Percentiles rank a stretch among this genome's conserved stretches.
These are phyloP conservation scores for Trypanosoma mega DNA, from an alignment of 208 protist species.

Conservation along the genomic window DNA sequence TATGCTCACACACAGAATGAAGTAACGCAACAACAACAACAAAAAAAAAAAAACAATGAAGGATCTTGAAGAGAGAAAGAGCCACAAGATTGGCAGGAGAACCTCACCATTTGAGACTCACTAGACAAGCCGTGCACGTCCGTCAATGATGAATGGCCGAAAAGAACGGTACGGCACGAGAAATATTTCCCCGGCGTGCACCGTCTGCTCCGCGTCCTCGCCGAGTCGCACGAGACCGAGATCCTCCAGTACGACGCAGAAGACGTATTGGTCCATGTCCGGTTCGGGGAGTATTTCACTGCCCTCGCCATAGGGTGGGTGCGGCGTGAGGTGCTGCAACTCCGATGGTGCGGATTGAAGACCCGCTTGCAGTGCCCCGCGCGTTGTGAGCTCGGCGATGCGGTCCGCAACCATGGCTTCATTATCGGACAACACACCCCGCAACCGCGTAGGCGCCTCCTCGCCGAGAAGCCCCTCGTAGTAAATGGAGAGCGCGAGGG, in stretches of 20 bases:
- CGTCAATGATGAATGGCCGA: slow-evolving; percentile 63
- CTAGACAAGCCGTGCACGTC: slow-evolving; percentile 70
- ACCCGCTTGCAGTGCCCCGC: slow-evolving; percentile 48
- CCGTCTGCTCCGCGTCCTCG: slow-evolving; percentile 66
- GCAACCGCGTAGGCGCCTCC: slow-evolving; percentile 27
- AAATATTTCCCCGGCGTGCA: slow-evolving; percentile 79
- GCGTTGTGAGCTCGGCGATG: slow-evolving; percentile 42
- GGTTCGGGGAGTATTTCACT: slow-evolving; percentile 75
- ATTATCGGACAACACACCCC: slow-evolving; percentile 36
- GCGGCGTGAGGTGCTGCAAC: slow-evolving; percentile 65
- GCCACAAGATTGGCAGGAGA: not conserved
- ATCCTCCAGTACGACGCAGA: slow-evolving; percentile 76
- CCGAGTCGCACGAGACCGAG: slow-evolving; percentile 70
- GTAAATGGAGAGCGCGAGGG: slow-evolving; percentile 55
- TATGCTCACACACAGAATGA: too few species aligned
- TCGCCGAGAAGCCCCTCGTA: slow-evolving; percentile 45
- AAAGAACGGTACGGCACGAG: slow-evolving; percentile 78
- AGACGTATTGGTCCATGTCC: slow-evolving; percentile 73
- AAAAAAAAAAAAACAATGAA: too few species aligned
- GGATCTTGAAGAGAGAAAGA: too few species aligned
- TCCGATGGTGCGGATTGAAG: slow-evolving; percentile 51
- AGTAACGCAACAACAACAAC: too few species aligned
- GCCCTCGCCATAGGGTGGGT: slow-evolving; percentile 69
- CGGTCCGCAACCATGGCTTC: slow-evolving; percentile 74
- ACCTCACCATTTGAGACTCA: not conserved